Base-by-base conservation (phyloP, 768 basidiomycete genomes). In the Serendipita sp. region DNA sequence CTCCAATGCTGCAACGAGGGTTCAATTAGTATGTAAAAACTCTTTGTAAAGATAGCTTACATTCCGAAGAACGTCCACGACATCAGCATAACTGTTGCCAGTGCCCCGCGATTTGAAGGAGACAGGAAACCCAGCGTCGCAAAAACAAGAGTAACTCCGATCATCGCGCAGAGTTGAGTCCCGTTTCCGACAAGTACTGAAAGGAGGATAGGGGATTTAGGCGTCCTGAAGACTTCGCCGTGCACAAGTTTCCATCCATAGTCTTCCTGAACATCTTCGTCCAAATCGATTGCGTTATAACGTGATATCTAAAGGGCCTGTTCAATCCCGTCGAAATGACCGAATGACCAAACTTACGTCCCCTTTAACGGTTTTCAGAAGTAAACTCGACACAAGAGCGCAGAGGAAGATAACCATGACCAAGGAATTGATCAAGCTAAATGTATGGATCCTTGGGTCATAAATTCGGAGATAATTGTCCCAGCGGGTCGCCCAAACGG, bases 241-340 rank as follows among this genome's bases (percentile, higher is more conserved):
- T 96, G 92, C 27, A 98, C 85, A 16, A 98, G 81, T 71, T 98
- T 98, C 95, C 95, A 98, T 1, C 95, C 95, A 82, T 87, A 95
- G 69, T 98, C 95, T 75, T 98, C 95, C 73, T 94, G 91, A 2
- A 96, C 88, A 69, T 95, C 92, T 70, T 95, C 92, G 88, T 91
- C 67, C 37, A 96, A 76, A 71, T 96, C 94, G 64, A 94, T 87
- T 2, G 91, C 87, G 69, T 97, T 96, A 74, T 97, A 98, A n/a
- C 93, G 82, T 46, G 83, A 83, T 66, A 96, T 91, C 84, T 90
- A 70, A n/a, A 55, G 5, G 66, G 1, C 5, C 37, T 13, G 37
- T 40, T 40, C 1, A 40, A 13, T 13, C 8, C 31, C 46, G 27
- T 48, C 65, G 15, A 66, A 44, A 36, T 64, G 8, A 50, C 23